Percentiles rank a stretch among this genome's conserved stretches.
phyloP scores from a whole-genome alignment of 768 basidiomycete species.

The Lactifluus pinguis region DNA sequence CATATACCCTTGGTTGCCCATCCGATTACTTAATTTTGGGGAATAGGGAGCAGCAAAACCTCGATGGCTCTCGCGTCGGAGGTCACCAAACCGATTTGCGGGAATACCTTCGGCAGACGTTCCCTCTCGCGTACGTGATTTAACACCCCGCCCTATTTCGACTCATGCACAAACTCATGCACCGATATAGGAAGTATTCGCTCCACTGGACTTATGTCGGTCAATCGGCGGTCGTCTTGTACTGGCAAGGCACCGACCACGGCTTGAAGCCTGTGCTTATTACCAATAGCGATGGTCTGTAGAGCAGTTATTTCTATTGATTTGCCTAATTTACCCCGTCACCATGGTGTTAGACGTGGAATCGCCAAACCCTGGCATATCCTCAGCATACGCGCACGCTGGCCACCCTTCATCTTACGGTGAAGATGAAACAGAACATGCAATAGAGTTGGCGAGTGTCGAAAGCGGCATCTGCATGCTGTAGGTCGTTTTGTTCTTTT shows the following conservation, averaged over 20 bases:
- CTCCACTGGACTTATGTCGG: neutral
- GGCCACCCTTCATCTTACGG: neutral
- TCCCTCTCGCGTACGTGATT: neutral
- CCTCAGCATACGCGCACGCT: neutral
- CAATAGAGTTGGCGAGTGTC: neutral
- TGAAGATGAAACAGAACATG: neutral
- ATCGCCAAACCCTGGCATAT: neutral
- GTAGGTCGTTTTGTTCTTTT: neutral
- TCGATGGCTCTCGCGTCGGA: neutral
- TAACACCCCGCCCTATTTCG: no score
- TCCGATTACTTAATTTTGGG: neutral
- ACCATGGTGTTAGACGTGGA: neutral
- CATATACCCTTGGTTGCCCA: neutral
- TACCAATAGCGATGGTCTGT: slow-evolving; percentile 2
- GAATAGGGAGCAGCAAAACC: neutral
- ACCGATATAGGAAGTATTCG: neutral
- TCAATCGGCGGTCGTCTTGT: neutral
- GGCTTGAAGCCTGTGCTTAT: neutral
- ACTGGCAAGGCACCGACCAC: slow-evolving; percentile 3
- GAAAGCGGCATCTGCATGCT: slow-evolving; percentile 1
- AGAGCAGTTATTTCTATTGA: neutral
- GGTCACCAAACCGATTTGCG: neutral
- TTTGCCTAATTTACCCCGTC: neutral
- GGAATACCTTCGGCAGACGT: neutral
- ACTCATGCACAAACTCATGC: neutral